Evolutionary conservation across 1,284 basidiomycete genomes (phyloP).

Genomic region (Ceratobasidium sp.): DNA sequence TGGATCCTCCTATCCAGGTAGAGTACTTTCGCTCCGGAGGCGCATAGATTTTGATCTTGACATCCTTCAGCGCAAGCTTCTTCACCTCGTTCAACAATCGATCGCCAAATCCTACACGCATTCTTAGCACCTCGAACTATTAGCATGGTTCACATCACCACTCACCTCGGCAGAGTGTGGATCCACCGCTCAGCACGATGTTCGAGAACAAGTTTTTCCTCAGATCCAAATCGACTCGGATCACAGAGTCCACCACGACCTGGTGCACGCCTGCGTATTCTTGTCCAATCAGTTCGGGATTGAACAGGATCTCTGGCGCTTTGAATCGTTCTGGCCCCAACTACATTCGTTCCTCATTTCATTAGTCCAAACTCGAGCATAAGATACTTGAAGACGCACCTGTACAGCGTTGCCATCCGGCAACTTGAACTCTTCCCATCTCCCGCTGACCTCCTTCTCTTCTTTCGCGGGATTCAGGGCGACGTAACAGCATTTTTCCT

Average conservation of each 20-base stretch:
- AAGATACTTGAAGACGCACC: conserved; percentile 62
- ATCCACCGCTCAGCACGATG: conserved; percentile 96
- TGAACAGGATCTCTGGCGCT: conserved; percentile 97
- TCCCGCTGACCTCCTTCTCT: conserved; percentile 85
- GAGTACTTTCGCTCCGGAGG: conserved; percentile 99
- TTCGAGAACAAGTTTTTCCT: conserved; percentile 96
- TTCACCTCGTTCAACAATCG: conserved; percentile 95
- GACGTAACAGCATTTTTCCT: conserved; percentile 98
- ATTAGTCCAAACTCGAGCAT: conserved; percentile 29
- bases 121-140: conserved; percentile 22
- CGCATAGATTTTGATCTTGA: conserved; percentile 99
- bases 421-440: conserved; percentile 89
- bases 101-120: conserved; percentile 87
- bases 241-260: conserved; percentile 90
- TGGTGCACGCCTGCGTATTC: conserved; percentile 98
- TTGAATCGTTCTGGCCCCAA: conserved; percentile 95
- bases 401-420: conserved; percentile 96
- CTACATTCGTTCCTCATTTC: conserved; percentile 57
- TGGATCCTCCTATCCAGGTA: conserved; percentile 99
- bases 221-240: conserved; percentile 87
- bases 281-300: conserved; percentile 94
- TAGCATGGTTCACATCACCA: conserved; percentile 33
- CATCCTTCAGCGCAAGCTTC: conserved; percentile 94
- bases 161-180: conserved; percentile 90
- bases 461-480: conserved; percentile 92